Evolutionary conservation across 1,284 basidiomycete species (phyloP).

Genomic region (Trametes hirsuta): DNA sequence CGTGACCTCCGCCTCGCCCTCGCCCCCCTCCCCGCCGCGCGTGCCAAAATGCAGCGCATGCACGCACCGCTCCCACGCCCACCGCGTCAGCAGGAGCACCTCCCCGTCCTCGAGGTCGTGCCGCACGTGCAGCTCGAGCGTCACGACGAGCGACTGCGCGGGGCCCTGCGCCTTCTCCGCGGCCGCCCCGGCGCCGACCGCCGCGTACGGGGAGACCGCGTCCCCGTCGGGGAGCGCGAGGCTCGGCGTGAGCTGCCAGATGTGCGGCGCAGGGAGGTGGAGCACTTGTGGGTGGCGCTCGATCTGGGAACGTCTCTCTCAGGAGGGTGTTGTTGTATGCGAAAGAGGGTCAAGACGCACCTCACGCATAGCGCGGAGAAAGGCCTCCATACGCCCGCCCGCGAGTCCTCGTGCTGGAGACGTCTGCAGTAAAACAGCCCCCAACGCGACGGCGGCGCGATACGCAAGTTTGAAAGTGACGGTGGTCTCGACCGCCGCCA

Average conservation of each 20-base stretch:
- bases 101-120: slow-evolving; percentile 73
- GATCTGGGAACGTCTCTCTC: slow-evolving; percentile 47
- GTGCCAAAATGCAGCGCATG: slow-evolving; percentile 38
- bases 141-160: slow-evolving; percentile 69
- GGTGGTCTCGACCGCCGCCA: slow-evolving; percentile 75
- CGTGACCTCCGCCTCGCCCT: slow-evolving; percentile 48
- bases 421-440: slow-evolving; percentile 85
- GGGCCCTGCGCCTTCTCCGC: slow-evolving; percentile 29
- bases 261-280: slow-evolving; percentile 79
- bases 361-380: slow-evolving; percentile 81
- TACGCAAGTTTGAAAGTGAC: slow-evolving; percentile 84
- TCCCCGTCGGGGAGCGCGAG: slow-evolving; percentile 31
- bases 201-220: slow-evolving; percentile 23
- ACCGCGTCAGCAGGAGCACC: slow-evolving; percentile 69
- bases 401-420: slow-evolving; percentile 66
- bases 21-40: slow-evolving; percentile 34
- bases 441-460: slow-evolving; percentile 77
- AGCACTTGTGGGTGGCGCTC: slow-evolving; percentile 79
- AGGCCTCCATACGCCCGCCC: slow-evolving; percentile 74
- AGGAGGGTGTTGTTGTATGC: neutral
- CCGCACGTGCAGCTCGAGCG: slow-evolving; percentile 78
- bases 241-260: slow-evolving; percentile 80
- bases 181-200: slow-evolving; percentile 6
- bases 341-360: slow-evolving; percentile 42
- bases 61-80: slow-evolving; percentile 70